Base-by-base conservation (phyloP, 129 eudicot species). In the Flaveria bidentis region DNA sequence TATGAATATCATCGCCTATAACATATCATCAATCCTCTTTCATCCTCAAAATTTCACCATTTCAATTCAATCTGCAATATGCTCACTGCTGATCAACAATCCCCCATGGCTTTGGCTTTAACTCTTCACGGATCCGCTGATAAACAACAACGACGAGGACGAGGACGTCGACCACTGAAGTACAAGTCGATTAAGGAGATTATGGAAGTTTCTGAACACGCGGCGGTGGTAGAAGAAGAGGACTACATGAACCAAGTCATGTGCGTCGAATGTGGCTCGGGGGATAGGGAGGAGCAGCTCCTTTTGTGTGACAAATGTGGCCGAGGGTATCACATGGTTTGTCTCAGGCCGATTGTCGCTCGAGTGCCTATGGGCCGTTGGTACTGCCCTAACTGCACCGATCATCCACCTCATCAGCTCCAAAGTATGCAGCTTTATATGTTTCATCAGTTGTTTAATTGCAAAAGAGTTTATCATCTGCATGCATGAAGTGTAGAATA, bases 301-400 rank as follows among this genome's bases (percentile, higher is more conserved):
- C 45, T 90, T 8, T 42, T 90, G 15, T 90, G 96, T 25, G 96
- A 85, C 49, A 72, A 50, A 20, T 87, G 96, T 33, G 85, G 85
- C 36, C 52, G 60, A 36, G 92, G 87, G 5, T 87, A 74, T 52
- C 96, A 90, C 44, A 81, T 81, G 87, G 10, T 44, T 11, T 90
- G 96, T 75, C 49, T 82, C n/a, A 72, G 90, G 10, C 90, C 90
- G 6, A 58, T 85, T 18, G 86, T 82, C 5, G 85, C 68, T 66
- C 72, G 87, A n/a, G 74, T 87, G 4, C 96, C 89, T 0, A 75
- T 60, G 11, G 88, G 90, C 3, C 58, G 79, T 23, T 90, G 92
- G 96, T 61, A 49, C 30, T 90, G 96, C 86, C 78, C 81, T 52
- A 22, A 25, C 28, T 90, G 96, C 79, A 20, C 76, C 10, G 76